These are phyloP conservation scores for Xylaria sp. DNA, from an alignment of 2,329 filamentous ascomycete species.

Conservation along the genomic window DNA sequence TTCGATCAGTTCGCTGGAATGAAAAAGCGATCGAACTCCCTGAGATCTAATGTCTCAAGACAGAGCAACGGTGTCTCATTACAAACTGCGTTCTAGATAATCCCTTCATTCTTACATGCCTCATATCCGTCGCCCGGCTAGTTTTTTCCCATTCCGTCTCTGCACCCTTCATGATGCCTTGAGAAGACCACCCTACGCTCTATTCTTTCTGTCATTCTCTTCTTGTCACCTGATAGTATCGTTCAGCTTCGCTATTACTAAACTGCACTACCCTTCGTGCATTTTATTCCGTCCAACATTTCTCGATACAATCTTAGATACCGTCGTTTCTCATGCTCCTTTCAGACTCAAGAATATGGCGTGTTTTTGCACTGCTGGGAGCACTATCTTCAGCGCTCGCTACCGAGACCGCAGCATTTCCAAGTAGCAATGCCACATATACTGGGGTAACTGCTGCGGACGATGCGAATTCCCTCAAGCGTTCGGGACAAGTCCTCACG, in stretches of 20 bases:
- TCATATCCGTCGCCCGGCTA: constrained; percentile 29
- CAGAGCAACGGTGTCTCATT: constrained; percentile 24
- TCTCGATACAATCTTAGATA: constrained; percentile 7
- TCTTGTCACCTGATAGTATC: background rate
- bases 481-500: constrained; percentile 38
- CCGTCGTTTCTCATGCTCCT: constrained; percentile 11
- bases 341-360: constrained; percentile 8
- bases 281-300: background rate
- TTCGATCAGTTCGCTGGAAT: constrained; percentile 17
- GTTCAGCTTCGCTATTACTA: background rate
- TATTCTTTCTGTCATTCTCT: constrained; percentile 1
- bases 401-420: constrained; percentile 21
- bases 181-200: background rate
- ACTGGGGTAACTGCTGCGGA: constrained; percentile 10
- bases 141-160: constrained; percentile 33
- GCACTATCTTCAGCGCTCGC: constrained; percentile 11
- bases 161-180: constrained; percentile 15
- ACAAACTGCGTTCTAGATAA: background rate
- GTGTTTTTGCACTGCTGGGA: constrained; percentile 14
- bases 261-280: background rate
- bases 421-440: constrained; percentile 20
- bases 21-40: background rate
- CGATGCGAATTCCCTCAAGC: constrained; percentile 33
- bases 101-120: constrained; percentile 41
- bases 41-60: constrained; percentile 29